A percentile compares a stretch with the other conserved stretches of the same genome.
Conservation (phyloP, 2,329 filamentous ascomycete genomes). For the Botryotinia convoluta region DNA sequence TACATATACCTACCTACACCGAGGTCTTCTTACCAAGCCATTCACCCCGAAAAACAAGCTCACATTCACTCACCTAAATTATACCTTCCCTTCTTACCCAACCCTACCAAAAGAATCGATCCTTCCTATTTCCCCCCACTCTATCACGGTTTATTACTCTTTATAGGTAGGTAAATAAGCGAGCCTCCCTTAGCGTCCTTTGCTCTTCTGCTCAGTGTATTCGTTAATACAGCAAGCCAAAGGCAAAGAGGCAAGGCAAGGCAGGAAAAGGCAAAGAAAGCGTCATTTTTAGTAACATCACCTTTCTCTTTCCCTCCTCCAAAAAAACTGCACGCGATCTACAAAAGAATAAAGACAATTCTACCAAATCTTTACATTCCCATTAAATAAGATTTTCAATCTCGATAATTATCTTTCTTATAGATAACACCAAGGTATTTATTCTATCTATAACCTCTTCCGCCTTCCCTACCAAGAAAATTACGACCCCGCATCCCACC, state of each 20-base stretch:
- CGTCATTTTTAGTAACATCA: constrained; percentile 18
- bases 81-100: neutral
- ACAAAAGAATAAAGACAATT: constrained; percentile 4
- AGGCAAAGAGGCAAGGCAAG: neutral
- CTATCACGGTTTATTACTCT: neutral
- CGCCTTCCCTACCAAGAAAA: neutral
- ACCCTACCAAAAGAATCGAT: neutral
- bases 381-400: neutral
- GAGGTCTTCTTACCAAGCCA: neutral
- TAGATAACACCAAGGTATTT: constrained; percentile 8
- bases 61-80: neutral
- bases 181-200: neutral
- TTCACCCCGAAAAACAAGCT: neutral
- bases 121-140: constrained; percentile 4
- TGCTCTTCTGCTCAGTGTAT: neutral
- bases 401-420: constrained; percentile 1
- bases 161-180: constrained; percentile 18
- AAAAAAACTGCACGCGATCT: constrained; percentile 20
- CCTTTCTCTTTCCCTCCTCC: constrained; percentile 7
- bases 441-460: constrained; percentile 11
- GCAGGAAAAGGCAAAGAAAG: neutral
- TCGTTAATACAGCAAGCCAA: constrained; percentile 7
- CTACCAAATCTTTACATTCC: constrained; percentile 2
- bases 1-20: neutral
- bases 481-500: constrained; percentile 18